These are phyloP conservation scores for Vachellia collinsii DNA, from an alignment of 306 rosid genomes.

Conservation along the genomic window DNA sequence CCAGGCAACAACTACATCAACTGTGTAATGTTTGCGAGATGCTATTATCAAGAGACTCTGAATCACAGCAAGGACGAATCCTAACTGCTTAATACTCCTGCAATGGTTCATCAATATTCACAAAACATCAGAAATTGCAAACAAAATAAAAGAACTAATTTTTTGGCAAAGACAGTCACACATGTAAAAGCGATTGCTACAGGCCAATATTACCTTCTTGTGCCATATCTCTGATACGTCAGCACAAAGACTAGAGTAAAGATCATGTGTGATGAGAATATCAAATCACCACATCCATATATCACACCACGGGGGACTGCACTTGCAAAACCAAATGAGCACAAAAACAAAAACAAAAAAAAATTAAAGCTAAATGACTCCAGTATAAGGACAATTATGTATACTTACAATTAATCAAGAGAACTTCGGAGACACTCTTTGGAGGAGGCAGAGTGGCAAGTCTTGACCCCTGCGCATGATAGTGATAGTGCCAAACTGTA, in stretches of 20 bases:
- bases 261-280: constrained; percentile 98
- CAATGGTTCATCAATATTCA: constrained; percentile 18
- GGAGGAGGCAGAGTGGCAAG: constrained; percentile 91
- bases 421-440: constrained; percentile 64
- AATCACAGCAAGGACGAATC: constrained; percentile 77
- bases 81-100: constrained; percentile 83
- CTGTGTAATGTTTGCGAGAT: constrained; percentile 98
- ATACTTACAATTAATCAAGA: constrained; percentile 76
- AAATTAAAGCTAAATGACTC: constrained; percentile 25
- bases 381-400: not conserved
- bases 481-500: not conserved
- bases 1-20: constrained; percentile 97
- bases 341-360: constrained; percentile 5
- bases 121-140: constrained; percentile 18
- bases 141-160: not conserved
- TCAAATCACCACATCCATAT: constrained; percentile 98
- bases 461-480: constrained; percentile 74
- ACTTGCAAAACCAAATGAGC: constrained; percentile 39
- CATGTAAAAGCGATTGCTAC: constrained; percentile 40
- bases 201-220: constrained; percentile 62
- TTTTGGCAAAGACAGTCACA: constrained; percentile 52
- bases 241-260: constrained; percentile 86
- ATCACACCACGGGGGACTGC: constrained; percentile 90
- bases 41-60: constrained; percentile 93
- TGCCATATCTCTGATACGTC: constrained; percentile 89